Evolutionary conservation across 139 green algal species (phyloP), one percentile per base, ranked within the genome.

Genomic region (Haematococcus lacustris): DNA sequence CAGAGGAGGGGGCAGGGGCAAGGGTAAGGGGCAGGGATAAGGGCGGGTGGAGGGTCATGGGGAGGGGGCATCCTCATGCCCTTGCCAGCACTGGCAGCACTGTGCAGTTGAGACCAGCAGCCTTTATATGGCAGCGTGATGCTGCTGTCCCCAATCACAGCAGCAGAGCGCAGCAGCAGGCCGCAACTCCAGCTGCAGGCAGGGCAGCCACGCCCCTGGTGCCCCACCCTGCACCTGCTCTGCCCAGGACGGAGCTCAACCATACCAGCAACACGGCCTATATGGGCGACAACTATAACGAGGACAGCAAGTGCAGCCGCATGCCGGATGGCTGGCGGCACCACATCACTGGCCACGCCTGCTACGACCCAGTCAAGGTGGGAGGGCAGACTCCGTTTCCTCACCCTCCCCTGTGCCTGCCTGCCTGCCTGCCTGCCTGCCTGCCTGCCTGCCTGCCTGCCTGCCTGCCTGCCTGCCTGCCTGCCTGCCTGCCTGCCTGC

Each of bases 361-460:
- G 81, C 75, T 86, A 83, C 71, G 60, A 82, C 50, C 74, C 74
- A 1, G 35, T n/a, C 13, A 83, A 86, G 81, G 81, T 86, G 71
- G 17, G 23, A 40, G 43, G 40, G 21, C 3, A 35, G 32, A 32
- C 41, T 73, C 1, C 5, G 32, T 23, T 50, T 13, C 38, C 53
- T 39, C 6, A 51, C 73, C 7, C 64, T 39, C 30, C 57, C 47
- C 53, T 73, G 60, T 9, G 26, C 35, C 13, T n/a, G n/a, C n/a
- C n/a, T n/a, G n/a, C n/a, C n/a, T n/a, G n/a, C n/a, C n/a, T n/a
- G n/a, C n/a, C n/a, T n/a, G n/a, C n/a, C n/a, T n/a, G n/a, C n/a
- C n/a, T n/a, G n/a, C n/a, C n/a, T n/a, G n/a, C n/a, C n/a, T n/a
- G n/a, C n/a, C n/a, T n/a, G n/a, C n/a, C n/a, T n/a, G n/a, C n/a